Base-by-base conservation (phyloP, 2,329 filamentous ascomycete genomes). In the Aspergillus thermomutatus region DNA sequence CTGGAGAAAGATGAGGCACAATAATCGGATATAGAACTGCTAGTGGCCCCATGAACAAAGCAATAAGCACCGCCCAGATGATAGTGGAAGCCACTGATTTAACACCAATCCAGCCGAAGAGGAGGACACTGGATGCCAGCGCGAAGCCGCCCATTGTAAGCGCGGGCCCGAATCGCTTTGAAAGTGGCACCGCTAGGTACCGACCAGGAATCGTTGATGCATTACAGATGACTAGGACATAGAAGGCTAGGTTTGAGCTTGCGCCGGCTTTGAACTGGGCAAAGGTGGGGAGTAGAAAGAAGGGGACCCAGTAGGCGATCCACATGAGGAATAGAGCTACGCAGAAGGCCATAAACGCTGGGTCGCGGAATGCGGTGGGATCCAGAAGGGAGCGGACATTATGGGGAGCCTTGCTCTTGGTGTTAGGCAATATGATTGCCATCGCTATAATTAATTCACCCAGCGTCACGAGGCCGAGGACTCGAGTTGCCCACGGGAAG, bases 331-430 rank as follows among this genome's bases (percentile, higher is more conserved):
- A 53, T 19, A 53, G 50, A 27, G 50, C 50, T 10, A n/a, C 10
- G 40, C 50, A 53, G 40, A 53, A 53, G 50, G 50, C 40, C 50
- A 53, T 53, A 37, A 53, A 47, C n/a, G 40, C 40, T 52, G 50
- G 50, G 40, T 53, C 40, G 50, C 40, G 50, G 26, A 53, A 53
- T 26, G 50, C 40, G 17, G 50, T 53, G 25, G 50, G 50, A 31
- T 53, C 41, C 14, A 53, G 50, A 11, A 53, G 37, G 50, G 50
- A 28, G 25, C 40, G 40, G 37, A 53, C 25, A 28, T 27, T 25
- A 46, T 53, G 26, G 7, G 40, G 37, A 31, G 50, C 25, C 26
- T 47, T 45, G 37, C 26, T 52, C 26, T 26, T 34, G 40, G 50
- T 53, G 11, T 37, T 53, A 23, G 50, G 50, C 8, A 53, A 31